Percentiles rank a stretch among this genome's conserved stretches.
Conservation (phyloP, 306 rosid genomes). For the Amphicarpaea edgeworthii region DNA sequence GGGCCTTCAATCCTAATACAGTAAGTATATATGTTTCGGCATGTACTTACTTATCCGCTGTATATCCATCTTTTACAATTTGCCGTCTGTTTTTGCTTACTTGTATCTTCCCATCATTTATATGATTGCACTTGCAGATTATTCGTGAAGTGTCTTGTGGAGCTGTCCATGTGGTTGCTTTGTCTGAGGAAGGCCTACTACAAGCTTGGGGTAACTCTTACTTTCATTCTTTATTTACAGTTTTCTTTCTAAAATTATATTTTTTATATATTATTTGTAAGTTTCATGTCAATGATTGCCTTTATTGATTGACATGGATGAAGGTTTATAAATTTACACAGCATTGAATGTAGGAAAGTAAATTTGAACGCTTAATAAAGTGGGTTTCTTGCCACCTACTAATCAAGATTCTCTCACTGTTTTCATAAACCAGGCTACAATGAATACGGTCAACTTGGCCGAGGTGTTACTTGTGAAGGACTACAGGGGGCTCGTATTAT, state of each 20-base stretch:
- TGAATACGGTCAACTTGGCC: conserved; percentile 97
- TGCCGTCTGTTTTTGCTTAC: conserved; percentile 27
- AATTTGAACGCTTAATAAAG: conserved; percentile 38
- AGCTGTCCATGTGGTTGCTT: conserved; percentile 85
- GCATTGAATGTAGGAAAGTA: conserved; percentile 37
- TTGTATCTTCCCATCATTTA: conserved; percentile 23
- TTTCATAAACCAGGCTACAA: conserved; percentile 88
- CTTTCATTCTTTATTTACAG: conserved; percentile 40
- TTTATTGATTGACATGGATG: conserved; percentile 23
- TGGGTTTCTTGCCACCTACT: conserved; percentile 46
- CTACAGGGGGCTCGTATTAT: conserved; percentile 83
- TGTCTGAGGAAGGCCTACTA: conserved; percentile 83
- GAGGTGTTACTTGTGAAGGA: conserved; percentile 94
- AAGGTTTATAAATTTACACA: conserved; percentile 24
- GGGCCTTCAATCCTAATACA: conserved; percentile 77
- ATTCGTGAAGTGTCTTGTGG: conserved; percentile 95
- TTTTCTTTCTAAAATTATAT: conserved; percentile 13
- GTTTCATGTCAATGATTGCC: conserved; percentile 13
- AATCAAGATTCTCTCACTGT: conserved; percentile 54
- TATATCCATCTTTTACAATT: conserved; percentile 21
- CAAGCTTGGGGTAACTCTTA: conserved; percentile 90
- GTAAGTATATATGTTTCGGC: conserved; percentile 55
- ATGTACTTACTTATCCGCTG: neutral
- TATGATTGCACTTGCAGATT: conserved; percentile 56
- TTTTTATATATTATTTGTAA: conserved; percentile 10